These are phyloP conservation scores for Plasmodium cynomolgi DNA, from an alignment of 169 alveolate genomes.

Conservation along the genomic window DNA sequence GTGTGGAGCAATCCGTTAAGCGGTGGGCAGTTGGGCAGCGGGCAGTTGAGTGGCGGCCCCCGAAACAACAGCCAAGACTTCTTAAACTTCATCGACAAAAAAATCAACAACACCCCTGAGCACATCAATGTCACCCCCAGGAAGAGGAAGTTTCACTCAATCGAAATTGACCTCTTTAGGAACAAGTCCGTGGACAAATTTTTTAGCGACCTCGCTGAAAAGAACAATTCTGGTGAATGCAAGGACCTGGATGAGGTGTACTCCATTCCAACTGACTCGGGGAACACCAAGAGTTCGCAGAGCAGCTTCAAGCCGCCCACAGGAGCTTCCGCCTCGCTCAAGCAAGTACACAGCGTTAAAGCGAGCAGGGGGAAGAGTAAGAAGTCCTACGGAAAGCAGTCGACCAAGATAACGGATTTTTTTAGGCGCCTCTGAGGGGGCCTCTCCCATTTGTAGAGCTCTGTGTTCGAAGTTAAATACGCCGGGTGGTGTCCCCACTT, in stretches of 20 bases:
- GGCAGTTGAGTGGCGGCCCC: background rate
- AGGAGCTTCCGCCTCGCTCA: background rate
- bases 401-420: slow-evolving; percentile 67
- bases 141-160: slow-evolving; percentile 31
- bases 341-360: background rate
- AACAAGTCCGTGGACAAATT: slow-evolving; percentile 50
- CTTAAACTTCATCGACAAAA: slow-evolving; percentile 27
- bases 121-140: slow-evolving; percentile 20
- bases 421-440: slow-evolving; percentile 33
- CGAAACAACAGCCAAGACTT: slow-evolving; percentile 15
- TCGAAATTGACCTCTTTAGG: slow-evolving; percentile 39
- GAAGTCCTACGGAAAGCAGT: slow-evolving; percentile 27
- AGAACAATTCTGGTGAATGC: background rate
- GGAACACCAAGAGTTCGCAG: background rate
- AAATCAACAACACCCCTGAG: slow-evolving; percentile 35
- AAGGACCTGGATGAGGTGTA: background rate
- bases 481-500: background rate
- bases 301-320: background rate
- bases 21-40: background rate
- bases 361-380: background rate
- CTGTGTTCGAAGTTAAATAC: background rate
- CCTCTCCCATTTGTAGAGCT: background rate
- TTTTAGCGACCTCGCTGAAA: slow-evolving; percentile 1
- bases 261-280: slow-evolving; percentile 15
- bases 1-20: background rate